Percentiles rank a stretch among this genome's conserved stretches.
Conservation (phyloP, 2,329 filamentous ascomycete genomes). For the Fusarium tricinctum region DNA sequence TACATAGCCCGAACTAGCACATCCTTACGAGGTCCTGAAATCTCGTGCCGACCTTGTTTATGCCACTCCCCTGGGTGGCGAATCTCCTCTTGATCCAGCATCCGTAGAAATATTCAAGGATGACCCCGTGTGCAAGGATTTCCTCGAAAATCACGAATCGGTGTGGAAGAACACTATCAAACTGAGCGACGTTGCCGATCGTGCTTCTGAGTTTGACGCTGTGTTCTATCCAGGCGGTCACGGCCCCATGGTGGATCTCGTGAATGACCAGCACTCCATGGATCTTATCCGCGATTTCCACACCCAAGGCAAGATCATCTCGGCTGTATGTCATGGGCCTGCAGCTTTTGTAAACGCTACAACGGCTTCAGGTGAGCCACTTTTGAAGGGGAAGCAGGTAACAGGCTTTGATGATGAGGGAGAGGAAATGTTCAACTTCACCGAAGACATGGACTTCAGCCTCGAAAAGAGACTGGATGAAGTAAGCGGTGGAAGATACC, state of each 20-base stretch:
- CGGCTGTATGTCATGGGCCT: neutral
- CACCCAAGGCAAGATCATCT: neutral
- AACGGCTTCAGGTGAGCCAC: neutral
- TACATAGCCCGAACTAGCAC: constrained; percentile 8
- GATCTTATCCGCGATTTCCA: neutral
- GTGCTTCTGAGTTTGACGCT: neutral
- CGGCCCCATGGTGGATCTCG: neutral
- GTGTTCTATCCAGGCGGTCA: neutral
- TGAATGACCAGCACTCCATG: neutral
- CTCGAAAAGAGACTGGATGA: neutral
- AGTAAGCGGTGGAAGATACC: neutral
- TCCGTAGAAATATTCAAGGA: neutral
- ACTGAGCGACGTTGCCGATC: neutral
- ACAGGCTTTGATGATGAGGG: neutral
- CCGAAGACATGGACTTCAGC: constrained; percentile 3
- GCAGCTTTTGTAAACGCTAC: neutral
- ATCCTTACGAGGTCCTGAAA: neutral
- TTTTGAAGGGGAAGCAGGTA: constrained; percentile 1
- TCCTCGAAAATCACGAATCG: neutral
- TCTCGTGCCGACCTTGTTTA: neutral
- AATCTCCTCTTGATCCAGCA: constrained; percentile 4
- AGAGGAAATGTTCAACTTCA: constrained; percentile 1
- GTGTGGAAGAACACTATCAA: neutral
- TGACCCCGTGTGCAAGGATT: neutral
- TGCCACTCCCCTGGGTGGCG: neutral